phyloP scores from a whole-genome alignment of 345 rosid species.

The Corchorus capsularis region DNA sequence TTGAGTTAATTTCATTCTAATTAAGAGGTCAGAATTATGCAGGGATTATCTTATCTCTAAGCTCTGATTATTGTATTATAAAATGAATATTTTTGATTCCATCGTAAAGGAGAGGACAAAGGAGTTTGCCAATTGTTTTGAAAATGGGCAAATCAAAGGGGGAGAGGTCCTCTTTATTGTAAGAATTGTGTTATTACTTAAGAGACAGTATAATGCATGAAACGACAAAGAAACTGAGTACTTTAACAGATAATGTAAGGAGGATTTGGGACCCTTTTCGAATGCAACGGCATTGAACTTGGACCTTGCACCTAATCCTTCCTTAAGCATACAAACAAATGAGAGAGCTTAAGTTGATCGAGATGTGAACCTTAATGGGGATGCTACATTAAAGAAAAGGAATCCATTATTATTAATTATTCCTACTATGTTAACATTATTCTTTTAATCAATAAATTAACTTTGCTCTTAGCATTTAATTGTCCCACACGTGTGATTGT shows the following conservation, averaged over 20 bases:
- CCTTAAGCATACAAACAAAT: neutral
- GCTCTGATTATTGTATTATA: neutral
- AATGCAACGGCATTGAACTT: conserved; percentile 30
- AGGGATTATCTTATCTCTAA: neutral
- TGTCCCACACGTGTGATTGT: neutral
- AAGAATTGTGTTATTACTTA: neutral
- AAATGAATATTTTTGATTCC: neutral
- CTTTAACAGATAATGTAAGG: conserved; percentile 22
- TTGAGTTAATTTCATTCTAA: no score
- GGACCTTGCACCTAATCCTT: conserved; percentile 14
- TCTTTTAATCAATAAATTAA: neutral
- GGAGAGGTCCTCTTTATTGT: neutral
- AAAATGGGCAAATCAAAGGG: neutral
- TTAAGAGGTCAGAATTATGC: no score
- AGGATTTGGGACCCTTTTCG: conserved; percentile 32
- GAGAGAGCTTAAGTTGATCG: neutral
- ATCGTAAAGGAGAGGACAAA: neutral
- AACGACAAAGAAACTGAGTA: conserved; percentile 16
- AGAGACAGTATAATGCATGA: conserved; percentile 4
- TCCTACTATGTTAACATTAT: no score
- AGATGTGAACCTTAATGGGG: neutral
- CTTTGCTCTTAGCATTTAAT: neutral
- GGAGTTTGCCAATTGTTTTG: neutral
- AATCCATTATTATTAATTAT: neutral
- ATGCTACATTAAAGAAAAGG: no score